These are phyloP conservation scores for Carex kokanica DNA, from an alignment of 176 grass and related monocot genomes.

Conservation along the genomic window DNA sequence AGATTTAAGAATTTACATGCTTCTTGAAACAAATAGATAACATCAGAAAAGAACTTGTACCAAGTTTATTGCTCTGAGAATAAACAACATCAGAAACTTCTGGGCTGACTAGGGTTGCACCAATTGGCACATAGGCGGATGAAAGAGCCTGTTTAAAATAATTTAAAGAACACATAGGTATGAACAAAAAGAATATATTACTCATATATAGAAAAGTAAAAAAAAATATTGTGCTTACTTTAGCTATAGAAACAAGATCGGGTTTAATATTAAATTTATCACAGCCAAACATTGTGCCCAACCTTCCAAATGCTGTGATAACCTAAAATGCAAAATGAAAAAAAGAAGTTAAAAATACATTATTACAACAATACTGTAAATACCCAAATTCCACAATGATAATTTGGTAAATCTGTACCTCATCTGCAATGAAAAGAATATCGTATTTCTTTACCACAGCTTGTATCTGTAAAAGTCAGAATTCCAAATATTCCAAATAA, in stretches of 20 bases:
- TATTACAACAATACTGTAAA: not conserved
- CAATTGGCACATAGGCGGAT: conserved; percentile 87
- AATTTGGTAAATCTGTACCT: conserved; percentile 42
- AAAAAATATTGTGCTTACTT: conserved; percentile 37
- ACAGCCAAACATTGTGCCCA: conserved; percentile 94
- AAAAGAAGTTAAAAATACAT: conserved; percentile 1
- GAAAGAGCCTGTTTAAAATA: conserved; percentile 67
- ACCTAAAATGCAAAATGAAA: conserved; percentile 48
- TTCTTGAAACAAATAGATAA: conserved; percentile 45
- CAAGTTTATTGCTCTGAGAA: conserved; percentile 96
- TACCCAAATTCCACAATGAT: conserved; percentile 2
- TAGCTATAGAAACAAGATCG: conserved; percentile 84
- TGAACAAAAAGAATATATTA: not conserved
- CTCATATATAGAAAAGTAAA: not conserved
- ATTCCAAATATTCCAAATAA: not conserved
- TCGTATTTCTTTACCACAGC: conserved; percentile 90
- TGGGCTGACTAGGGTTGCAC: conserved; percentile 78
- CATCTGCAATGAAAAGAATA: conserved; percentile 95
- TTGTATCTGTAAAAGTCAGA: conserved; percentile 57
- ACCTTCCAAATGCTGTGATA: conserved; percentile 95
- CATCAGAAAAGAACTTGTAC: conserved; percentile 47
- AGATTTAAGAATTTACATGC: not conserved
- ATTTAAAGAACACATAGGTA: conserved; percentile 19
- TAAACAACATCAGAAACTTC: conserved; percentile 85
- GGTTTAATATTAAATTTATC: conserved; percentile 85